phyloP scores from a whole-genome alignment of 2,329 filamentous ascomycete species.

The Kalaharituber pfeilii region DNA sequence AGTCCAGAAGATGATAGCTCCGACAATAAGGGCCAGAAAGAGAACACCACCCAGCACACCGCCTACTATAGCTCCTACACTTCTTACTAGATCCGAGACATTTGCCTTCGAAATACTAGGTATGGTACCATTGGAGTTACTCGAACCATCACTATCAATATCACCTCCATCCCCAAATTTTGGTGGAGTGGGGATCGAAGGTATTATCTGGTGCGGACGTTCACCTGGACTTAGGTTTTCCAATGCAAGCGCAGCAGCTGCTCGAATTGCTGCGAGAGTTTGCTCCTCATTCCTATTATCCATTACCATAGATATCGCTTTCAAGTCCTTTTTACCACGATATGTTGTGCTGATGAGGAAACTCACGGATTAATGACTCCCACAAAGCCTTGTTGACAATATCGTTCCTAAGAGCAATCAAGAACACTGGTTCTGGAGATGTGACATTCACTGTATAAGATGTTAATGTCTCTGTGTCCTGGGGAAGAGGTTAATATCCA shows the following conservation, averaged over 20 bases:
- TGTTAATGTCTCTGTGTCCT: slow-evolving; percentile 30
- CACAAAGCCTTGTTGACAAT: slow-evolving; percentile 59
- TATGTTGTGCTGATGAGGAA: background rate
- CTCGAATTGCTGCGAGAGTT: slow-evolving; percentile 21
- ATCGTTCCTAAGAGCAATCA: slow-evolving; percentile 56
- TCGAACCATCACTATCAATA: background rate
- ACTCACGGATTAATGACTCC: slow-evolving; percentile 61
- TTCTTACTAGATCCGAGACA: background rate
- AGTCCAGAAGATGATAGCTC: too few relatives aligned
- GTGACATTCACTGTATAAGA: slow-evolving; percentile 57
- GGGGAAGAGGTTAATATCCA: slow-evolving; percentile 47
- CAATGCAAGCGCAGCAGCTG: slow-evolving; percentile 27
- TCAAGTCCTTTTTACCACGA: too few relatives aligned
- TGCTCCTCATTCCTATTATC: slow-evolving; percentile 8
- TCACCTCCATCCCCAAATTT: background rate
- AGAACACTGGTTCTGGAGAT: slow-evolving; percentile 54
- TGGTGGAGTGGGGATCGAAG: background rate
- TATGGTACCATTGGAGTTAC: background rate
- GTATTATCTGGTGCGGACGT: background rate
- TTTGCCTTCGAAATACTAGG: background rate
- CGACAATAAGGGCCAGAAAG: slow-evolving; percentile 3
- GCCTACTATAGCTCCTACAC: slow-evolving; percentile 10
- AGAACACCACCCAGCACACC: slow-evolving; percentile 8
- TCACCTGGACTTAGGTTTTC: slow-evolving; percentile 30
- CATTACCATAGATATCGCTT: too few relatives aligned